phyloP scores from a whole-genome alignment of 192 early-diverging fungal genomes.

The Coemansia sp. region DNA sequence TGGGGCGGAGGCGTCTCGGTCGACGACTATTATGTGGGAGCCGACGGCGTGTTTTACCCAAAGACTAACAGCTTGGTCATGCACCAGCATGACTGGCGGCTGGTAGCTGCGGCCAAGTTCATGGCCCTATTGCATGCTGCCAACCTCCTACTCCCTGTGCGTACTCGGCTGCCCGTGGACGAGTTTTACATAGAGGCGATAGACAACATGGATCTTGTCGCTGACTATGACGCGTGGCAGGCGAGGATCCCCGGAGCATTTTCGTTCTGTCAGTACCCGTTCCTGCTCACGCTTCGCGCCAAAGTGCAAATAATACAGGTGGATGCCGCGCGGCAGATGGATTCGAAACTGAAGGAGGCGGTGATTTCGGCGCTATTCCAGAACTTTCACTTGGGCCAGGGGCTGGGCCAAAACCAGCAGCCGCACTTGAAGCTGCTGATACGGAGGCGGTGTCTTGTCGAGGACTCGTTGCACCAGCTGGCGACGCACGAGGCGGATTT shows the following conservation, averaged over 20 bases:
- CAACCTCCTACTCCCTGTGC: conserved; percentile 59
- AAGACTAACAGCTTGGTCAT: conserved; percentile 38
- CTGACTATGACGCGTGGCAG: conserved; percentile 79
- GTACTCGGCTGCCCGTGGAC: conserved; percentile 62
- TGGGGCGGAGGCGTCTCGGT: conserved; percentile 33
- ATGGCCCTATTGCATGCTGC: conserved; percentile 89
- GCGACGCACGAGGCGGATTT: conserved; percentile 76
- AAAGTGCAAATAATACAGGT: conserved; percentile 79
- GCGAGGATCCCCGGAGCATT: conserved; percentile 58
- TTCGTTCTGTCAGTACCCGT: conserved; percentile 85
- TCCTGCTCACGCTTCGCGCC: conserved; percentile 72
- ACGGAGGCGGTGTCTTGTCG: conserved; percentile 67
- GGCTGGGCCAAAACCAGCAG: conserved; percentile 39
- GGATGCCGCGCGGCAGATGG: conserved; percentile 78
- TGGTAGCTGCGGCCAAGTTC: conserved; percentile 79
- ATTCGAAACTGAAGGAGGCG: conserved; percentile 71
- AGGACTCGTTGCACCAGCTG: conserved; percentile 79
- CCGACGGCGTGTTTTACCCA: conserved; percentile 56
- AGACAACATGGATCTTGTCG: conserved; percentile 70
- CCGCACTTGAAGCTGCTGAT: conserved; percentile 66
- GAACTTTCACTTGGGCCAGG: conserved; percentile 31
- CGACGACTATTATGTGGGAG: conserved; percentile 54
- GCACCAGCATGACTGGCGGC: conserved; percentile 87
- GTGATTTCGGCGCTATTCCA: conserved; percentile 64
- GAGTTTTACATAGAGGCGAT: conserved; percentile 87